phyloP scores from a whole-genome alignment of 164 flowering plant species.

The Chimonanthus salicifolius region DNA sequence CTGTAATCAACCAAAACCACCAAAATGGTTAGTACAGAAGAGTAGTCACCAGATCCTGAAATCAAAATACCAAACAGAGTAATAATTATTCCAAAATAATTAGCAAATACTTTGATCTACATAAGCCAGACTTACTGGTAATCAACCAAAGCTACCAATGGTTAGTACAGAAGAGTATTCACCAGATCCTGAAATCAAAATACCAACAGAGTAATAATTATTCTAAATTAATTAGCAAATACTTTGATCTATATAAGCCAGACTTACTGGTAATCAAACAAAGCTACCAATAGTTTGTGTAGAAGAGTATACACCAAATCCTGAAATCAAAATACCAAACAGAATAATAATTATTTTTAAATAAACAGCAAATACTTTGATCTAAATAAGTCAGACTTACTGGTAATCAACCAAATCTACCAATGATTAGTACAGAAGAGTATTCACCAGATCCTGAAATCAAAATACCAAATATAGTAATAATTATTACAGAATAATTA shows the following conservation, averaged over 20 bases:
- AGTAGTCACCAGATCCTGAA: conserved; percentile 66
- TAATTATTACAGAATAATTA: not conserved
- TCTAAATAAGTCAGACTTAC: conserved; percentile 37
- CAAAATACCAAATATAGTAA: not conserved
- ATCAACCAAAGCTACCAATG: no score
- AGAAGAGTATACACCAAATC: conserved; percentile 64
- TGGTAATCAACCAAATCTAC: conserved; percentile 86
- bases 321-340: conserved; percentile 20
- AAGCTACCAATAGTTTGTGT: no score
- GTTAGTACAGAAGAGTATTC: no score
- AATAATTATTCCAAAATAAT: not conserved
- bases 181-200: no score
- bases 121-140: no score
- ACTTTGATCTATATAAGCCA: no score
- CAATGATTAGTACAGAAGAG: conserved; percentile 68
- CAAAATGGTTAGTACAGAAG: conserved; percentile 70
- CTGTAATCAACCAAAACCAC: conserved; percentile 89
- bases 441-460: conserved; percentile 65
- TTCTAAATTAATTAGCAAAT: no score
- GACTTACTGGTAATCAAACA: no score
- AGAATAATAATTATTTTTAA: not conserved
- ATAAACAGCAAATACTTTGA: not conserved
- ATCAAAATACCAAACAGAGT: not conserved
- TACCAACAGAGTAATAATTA: no score
- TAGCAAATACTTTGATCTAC: not conserved